Evolutionary conservation across 805 yeast species (phyloP), one percentile per base, ranked within the genome.

Genomic region (Candida easanensis): DNA sequence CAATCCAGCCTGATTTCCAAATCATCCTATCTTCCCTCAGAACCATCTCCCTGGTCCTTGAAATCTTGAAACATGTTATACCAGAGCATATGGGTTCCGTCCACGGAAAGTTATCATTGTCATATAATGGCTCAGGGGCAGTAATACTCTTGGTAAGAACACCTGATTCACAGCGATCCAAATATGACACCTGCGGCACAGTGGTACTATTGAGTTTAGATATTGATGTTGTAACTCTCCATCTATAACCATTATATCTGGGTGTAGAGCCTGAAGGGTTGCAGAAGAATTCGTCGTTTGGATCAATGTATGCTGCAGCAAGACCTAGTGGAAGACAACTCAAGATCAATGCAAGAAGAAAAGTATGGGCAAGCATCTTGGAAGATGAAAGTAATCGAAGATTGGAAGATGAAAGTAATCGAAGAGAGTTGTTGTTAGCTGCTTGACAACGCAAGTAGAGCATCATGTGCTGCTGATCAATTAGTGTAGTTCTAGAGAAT

Each of bases 61-160:
- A 39, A 17, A 39, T 20, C 43, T 39, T 39, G 37, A 25, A 43
- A 18, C 46, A 43, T 8, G 33, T 35, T 8, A 36, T 23, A 13
- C 46, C 46, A 5, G 37, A 30, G 32, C 46, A 43, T 2, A 39
- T 15, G 1, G 43, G 30, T 14, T 34, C 11, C 5, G 22, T 20
- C 19, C 15, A 38, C 2, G 45, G 41, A n/a, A 27, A 5, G 6
- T 14, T n/a, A 14, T 27, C 16, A 11, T 23, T 23, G 26, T 23
- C 26, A 8, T 23, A 11, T 5, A 27, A 9, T 5, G 13, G 7
- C 5, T 7, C 15, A 14, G 10, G 25, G 25, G 7, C 10, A 8
- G 25, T 8, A 10, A 22, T 22, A 10, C 25, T 27, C 7, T 11
- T 13, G 15, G 10, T 27, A 14, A 27, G 31, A 14, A 11, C 16